Evolutionary conservation across 2,329 filamentous ascomycete genomes (phyloP).

Genomic region (Hansfordia pulvinata): DNA sequence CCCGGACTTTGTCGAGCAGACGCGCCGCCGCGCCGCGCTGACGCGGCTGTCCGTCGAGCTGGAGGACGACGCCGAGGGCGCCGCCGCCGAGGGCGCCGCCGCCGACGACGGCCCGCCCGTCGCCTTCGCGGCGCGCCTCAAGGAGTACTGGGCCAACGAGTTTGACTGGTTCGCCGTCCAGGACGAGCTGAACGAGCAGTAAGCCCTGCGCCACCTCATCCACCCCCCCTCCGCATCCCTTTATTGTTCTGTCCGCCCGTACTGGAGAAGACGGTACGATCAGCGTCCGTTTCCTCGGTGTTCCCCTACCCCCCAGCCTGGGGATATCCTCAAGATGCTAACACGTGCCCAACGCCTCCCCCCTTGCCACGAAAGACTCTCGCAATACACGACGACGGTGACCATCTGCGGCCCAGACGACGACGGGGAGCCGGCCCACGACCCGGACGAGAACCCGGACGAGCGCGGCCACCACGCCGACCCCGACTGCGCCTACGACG

Average conservation of each 20-base stretch:
- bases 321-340: no score
- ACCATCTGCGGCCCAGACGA: not conserved
- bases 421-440: constrained; percentile 1
- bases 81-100: no score
- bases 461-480: not conserved
- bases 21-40: no score
- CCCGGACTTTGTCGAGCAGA: no score
- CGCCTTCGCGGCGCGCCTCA: no score
- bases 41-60: no score
- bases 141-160: constrained; percentile 1
- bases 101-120: no score
- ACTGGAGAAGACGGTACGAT: not conserved
- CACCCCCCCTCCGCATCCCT: not conserved
- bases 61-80: no score
- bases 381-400: not conserved
- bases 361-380: no score
- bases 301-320: no score
- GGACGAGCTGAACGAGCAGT: constrained; percentile 1
- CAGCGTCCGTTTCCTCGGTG: no score
- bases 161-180: constrained; percentile 4
- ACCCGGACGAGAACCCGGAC: not conserved
- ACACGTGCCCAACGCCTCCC: no score
- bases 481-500: not conserved
- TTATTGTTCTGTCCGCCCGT: not conserved
- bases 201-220: constrained; percentile 2